Evolutionary conservation across 2,329 filamentous ascomycete species (phyloP), one percentile per base, ranked within the genome.

Genomic region (Stemphylium vesicarium): DNA sequence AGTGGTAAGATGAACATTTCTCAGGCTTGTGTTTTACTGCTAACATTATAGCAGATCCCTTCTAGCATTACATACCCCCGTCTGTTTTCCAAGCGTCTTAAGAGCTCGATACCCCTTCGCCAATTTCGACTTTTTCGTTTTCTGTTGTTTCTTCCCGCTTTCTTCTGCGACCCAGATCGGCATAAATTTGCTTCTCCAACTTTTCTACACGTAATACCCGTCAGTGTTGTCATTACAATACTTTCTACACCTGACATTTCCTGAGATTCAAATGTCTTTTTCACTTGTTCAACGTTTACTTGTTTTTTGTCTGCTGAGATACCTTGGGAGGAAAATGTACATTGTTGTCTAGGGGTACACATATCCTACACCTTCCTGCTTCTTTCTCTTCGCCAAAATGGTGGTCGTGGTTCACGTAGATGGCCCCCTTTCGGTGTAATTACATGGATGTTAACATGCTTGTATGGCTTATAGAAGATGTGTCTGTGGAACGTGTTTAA

Each of bases 81-180:
- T 53, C 57, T 60, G 50, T 50, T 63, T 66, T 61, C 50, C 55
- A 53, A 63, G 57, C 61, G 56, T 62, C 58, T 46, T 62, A 64
- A 59, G 56, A 65, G 57, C 62, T 63, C 64, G 69, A 72, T 72
- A 73, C 71, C 71, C 71, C 48, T 57, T 66, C 60, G 36, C 53
- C 69, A 64, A 50, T 56, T 39, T 40, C 37, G 41, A 46, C 39
- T 65, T 64, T 31, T 55, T 65, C 52, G 59, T 57, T 55, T 62
- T 61, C 26, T 35, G 15, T 16, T 24, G 12, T 33, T 13, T 40
- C 18, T 8, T 18, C 9, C 15, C 12, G 8, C 20, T 39, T 32
- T 15, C 42, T 47, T 48, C 44, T 32, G 41, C 37, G 50, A 24
- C 22, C 22, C 26, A 29, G 48, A 31, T 48, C 36, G 36, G 35